Evolutionary conservation across 1,284 basidiomycete species (phyloP), one percentile per base, ranked within the genome.

Genomic region (Sanghuangporus weigelae): DNA sequence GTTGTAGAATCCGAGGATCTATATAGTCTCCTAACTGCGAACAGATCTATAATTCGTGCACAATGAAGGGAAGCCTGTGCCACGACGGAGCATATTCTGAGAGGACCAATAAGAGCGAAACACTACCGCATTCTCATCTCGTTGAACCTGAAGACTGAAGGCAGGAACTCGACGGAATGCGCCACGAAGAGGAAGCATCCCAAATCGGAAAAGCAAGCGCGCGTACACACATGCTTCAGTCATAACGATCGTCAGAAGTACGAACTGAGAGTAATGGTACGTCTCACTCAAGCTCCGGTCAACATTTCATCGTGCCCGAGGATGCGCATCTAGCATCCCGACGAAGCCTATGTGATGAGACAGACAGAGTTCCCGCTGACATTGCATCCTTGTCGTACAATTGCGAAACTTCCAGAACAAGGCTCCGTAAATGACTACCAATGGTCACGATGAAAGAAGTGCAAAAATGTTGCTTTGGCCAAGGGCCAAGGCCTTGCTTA

Each of bases 141-240:
- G 48, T 8, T 35, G 48, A 48, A 16, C 57, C 50, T 59, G 44
- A n/a, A 42, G 10, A 5, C n/a, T 16, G 44, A 46, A 14, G 14
- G 19, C 19, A 38, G 39, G 26, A 55, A n/a, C 16, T 31, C 26
- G 26, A 42, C 40, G 11, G n/a, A 42, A 14, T n/a, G 39, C 39
- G 59, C 59, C 59, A 60, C 59, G 14, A 60, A 54, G 59, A 35
- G 39, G 59, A 60, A 60, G n/a, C 38, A 46, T 46, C 16, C 21
- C 44, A 42, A 6, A 46, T n/a, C 16, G 40, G n/a, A 16, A 14
- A 19, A 16, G 7, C 1, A 46, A 11, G 12, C 44, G 10, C 16
- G 44, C 44, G 16, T 1, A 46, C 5, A 46, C 16, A 46, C 44
- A n/a, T 7, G 44, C 16, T 19, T 7, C 1, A 2, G 44, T 46